These are phyloP conservation scores for Mallotus repandus DNA, from an alignment of 441 rosid genomes.

Conservation along the genomic window DNA sequence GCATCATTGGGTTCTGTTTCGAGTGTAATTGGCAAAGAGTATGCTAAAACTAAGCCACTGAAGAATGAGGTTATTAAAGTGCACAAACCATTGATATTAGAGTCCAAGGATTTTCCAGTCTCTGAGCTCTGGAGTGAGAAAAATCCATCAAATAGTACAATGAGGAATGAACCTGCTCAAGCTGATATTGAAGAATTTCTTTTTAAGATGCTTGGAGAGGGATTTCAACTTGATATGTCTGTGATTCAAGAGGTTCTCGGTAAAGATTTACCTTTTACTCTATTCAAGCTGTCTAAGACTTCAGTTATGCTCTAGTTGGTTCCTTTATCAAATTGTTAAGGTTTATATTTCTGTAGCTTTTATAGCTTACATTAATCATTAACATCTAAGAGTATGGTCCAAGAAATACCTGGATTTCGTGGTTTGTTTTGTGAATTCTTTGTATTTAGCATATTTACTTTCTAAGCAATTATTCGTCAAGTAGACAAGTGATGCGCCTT, in stretches of 20 bases:
- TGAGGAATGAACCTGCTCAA: conserved; percentile 18
- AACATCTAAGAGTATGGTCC: not conserved
- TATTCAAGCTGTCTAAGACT: conserved; percentile 14
- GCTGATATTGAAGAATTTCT: conserved; percentile 50
- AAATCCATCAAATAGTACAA: conserved; percentile 20
- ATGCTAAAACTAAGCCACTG: conserved; percentile 33
- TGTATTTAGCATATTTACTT: not conserved
- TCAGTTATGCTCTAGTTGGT: not conserved
- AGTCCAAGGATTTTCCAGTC: conserved; percentile 42
- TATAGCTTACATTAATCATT: not conserved
- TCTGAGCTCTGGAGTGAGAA: conserved; percentile 39
- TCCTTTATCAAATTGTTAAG: not conserved
- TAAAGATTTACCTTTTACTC: conserved; percentile 28
- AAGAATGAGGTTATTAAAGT: conserved; percentile 33
- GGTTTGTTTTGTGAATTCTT: no score
- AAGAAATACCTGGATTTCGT: not conserved
- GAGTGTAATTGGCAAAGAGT: conserved; percentile 47
- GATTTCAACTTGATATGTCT: conserved; percentile 51
- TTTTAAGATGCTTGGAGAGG: conserved; percentile 53
- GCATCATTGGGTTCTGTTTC: conserved; percentile 51
- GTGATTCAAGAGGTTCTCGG: conserved; percentile 53
- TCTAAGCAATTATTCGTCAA: not conserved
- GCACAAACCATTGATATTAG: conserved; percentile 48
- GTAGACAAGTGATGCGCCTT: not conserved
- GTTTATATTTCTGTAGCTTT: not conserved